phyloP scores from a whole-genome alignment of 306 rosid genomes.

The Sesbania bispinosa region DNA sequence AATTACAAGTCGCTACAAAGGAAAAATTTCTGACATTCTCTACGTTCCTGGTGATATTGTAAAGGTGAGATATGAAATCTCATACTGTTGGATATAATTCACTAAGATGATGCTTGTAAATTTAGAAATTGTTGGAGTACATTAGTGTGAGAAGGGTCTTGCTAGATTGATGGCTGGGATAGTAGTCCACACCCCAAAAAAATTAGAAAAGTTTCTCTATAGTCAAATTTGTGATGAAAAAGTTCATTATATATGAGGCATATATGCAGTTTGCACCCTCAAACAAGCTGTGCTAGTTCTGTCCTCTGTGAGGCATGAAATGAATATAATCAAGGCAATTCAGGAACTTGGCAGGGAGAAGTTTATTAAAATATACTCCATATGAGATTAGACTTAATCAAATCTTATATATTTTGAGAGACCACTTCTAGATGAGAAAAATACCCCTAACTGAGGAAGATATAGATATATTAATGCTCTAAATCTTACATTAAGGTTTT shows the following conservation, averaged over 20 bases:
- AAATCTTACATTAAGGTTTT: constrained; percentile 4
- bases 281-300: background rate
- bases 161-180: background rate
- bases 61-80: constrained; percentile 49
- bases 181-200: background rate
- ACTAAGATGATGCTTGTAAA: background rate
- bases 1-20: constrained; percentile 92
- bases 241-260: background rate
- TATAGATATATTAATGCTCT: background rate
- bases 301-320: background rate
- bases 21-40: constrained; percentile 61
- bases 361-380: background rate
- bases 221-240: background rate
- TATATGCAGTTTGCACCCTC: background rate
- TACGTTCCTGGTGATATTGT: constrained; percentile 80
- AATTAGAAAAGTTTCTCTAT: background rate
- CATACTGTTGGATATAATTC: background rate
- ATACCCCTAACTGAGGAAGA: constrained; percentile 6
- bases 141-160: background rate
- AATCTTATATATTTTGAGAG: background rate
- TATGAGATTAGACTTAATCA: background rate
- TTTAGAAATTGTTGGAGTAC: background rate
- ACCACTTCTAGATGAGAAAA: background rate
- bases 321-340: background rate
- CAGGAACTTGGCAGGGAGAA: background rate